Conservation (phyloP, 257 asterid species). For the Parsonsia alboflavescens region DNA sequence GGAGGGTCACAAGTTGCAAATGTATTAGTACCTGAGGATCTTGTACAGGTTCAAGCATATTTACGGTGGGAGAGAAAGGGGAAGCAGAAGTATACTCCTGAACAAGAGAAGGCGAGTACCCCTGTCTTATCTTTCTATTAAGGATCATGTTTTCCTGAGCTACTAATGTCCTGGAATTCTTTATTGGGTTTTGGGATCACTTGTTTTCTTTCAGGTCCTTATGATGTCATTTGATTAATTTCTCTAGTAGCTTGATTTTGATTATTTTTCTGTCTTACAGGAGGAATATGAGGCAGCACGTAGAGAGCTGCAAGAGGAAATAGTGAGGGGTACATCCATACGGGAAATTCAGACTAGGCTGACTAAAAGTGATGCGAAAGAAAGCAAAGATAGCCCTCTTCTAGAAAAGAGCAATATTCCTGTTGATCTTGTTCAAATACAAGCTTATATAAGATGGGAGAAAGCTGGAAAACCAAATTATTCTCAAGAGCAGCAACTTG, state of each 20-base stretch:
- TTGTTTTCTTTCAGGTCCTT: neutral
- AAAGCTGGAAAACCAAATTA: constrained; percentile 84
- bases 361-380: constrained; percentile 38
- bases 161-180: neutral
- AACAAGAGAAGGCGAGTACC: constrained; percentile 67
- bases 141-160: neutral
- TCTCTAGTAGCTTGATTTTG: neutral
- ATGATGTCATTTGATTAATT: neutral
- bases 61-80: constrained; percentile 98
- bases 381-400: constrained; percentile 37
- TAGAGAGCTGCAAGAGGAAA: constrained; percentile 73
- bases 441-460: constrained; percentile 83
- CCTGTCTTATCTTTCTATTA: constrained; percentile 13
- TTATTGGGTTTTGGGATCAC: neutral
- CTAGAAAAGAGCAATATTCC: constrained; percentile 53
- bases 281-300: constrained; percentile 97
- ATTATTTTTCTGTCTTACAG: constrained; percentile 25
- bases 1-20: constrained; percentile 33
- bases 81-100: constrained; percentile 71
- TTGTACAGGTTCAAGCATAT: constrained; percentile 91
- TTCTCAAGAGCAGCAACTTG: constrained; percentile 74
- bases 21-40: constrained; percentile 88
- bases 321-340: constrained; percentile 67
- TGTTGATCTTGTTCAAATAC: constrained; percentile 71
- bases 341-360: constrained; percentile 65